Evolutionary conservation across 108 stramenopile species (phyloP).

Genomic region (Nannochloropsis gaditana): DNA sequence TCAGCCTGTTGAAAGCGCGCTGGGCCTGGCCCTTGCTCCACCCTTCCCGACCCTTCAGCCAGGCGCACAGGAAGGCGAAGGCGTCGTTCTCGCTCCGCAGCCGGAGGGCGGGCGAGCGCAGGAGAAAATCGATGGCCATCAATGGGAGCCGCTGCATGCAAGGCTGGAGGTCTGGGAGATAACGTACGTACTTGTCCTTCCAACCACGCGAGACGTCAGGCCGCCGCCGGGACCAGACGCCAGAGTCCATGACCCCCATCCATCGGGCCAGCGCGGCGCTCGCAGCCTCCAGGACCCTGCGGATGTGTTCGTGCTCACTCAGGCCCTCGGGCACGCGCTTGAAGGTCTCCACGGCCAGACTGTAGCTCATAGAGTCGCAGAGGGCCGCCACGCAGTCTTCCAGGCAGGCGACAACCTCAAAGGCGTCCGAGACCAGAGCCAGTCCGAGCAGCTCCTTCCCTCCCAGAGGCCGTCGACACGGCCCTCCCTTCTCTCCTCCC

Average conservation of each 20-base stretch:
- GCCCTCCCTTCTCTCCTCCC: background rate
- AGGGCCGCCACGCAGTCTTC: background rate
- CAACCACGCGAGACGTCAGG: background rate
- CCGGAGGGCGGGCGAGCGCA: background rate
- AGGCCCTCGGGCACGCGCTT: background rate
- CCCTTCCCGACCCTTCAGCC: conserved; percentile 1
- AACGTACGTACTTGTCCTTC: conserved; percentile 11
- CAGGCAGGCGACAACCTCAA: background rate
- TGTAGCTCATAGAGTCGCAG: background rate
- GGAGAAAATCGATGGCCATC: background rate
- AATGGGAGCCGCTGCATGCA: background rate
- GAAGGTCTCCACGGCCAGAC: background rate
- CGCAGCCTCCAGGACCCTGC: conserved; percentile 2
- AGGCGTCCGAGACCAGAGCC: background rate
- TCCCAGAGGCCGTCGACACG: background rate
- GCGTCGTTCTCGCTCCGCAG: background rate
- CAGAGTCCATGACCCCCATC: background rate
- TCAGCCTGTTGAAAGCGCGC: background rate
- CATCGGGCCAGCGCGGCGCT: background rate
- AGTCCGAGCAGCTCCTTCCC: background rate
- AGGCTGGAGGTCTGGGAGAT: background rate
- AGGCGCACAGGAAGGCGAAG: background rate
- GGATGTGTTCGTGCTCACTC: background rate
- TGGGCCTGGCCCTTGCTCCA: conserved; percentile 1
- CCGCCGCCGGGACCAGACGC: background rate